Base-by-base conservation (phyloP, 148 eudicot species). In the Nepenthes mirabilis region DNA sequence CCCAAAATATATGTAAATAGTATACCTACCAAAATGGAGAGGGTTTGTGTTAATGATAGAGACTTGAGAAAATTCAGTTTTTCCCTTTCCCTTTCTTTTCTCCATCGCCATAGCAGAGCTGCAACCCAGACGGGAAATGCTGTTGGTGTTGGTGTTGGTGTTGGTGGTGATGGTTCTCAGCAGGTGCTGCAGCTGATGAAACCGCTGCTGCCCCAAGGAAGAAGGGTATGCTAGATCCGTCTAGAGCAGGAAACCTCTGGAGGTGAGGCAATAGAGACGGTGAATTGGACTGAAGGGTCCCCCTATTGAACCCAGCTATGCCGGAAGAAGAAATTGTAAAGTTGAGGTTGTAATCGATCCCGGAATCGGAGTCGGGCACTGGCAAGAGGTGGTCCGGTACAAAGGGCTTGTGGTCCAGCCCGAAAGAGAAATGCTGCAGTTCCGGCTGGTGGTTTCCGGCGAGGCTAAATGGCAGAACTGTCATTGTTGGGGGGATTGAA, bases 241-340 rank as follows among this genome's bases (percentile, higher is more conserved):
- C 88, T 52, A 77, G 49, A 12, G 87, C 48, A 36, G 85, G 55
- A 66, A 78, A 78, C 83, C 88, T 88, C 74, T 81, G 97, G 14
- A 79, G 77, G 23, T 83, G 87, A 67, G 90, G 84, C 65, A 80
- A 80, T 67, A 75, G 61, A 63, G 83, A 75, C 60, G 84, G 74
- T 58, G 88, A 85, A 88, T 93, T 93, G 96, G 98, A 93, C 97
- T 91, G 97, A 91, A 91, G 97, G 97, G 97, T 84, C 97, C 97
- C 95, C 97, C 97, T 76, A 69, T 80, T 74, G 72, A 69, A 80
- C 69, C 83, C 90, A 57, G 84, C 71, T 49, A 69, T 67, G 75
- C 76, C 69, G 36, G 79, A 48, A 47, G 74, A 59, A 59, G 83
- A 86, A 14, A 90, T 80, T 1, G 84, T 59, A 73, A 90, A 84